A percentile compares a stretch with the other conserved stretches of the same genome.
Evolutionary conservation across 805 yeast genomes (phyloP).

Genomic region (Saccharomycopsis oosterbeekiorum): DNA sequence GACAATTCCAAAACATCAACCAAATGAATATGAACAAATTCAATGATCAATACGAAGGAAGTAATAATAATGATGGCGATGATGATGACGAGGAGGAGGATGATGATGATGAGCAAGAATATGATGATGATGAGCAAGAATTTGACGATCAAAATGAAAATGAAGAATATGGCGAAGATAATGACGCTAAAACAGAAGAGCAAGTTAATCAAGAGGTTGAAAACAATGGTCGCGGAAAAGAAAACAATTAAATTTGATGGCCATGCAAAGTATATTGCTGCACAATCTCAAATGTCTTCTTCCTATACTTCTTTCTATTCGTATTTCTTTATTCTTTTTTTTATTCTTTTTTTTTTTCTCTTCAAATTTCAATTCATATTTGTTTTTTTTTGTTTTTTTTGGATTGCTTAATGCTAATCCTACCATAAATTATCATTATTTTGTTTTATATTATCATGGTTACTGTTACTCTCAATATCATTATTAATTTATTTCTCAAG

Average conservation of each 20-base stretch:
- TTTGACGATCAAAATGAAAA: not conserved
- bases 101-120: not conserved
- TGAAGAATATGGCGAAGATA: not conserved
- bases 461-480: not conserved
- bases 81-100: not conserved
- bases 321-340: too few species aligned
- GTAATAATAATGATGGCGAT: not conserved
- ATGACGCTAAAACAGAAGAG: not conserved
- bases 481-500: not conserved
- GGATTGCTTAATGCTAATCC: not conserved
- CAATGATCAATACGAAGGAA: not conserved
- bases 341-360: too few species aligned
- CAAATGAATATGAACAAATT: constrained; percentile 1
- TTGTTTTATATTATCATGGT: not conserved
- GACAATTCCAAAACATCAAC: constrained; percentile 39
- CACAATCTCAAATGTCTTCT: too few species aligned
- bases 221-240: not conserved
- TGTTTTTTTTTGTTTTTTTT: not conserved
- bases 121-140: not conserved
- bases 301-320: too few species aligned
- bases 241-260: not conserved
- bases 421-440: not conserved
- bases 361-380: not conserved
- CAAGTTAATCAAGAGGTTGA: not conserved
- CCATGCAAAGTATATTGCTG: too few species aligned